Conservation (phyloP, 306 rosid genomes). For the Canavalia gladiata region DNA sequence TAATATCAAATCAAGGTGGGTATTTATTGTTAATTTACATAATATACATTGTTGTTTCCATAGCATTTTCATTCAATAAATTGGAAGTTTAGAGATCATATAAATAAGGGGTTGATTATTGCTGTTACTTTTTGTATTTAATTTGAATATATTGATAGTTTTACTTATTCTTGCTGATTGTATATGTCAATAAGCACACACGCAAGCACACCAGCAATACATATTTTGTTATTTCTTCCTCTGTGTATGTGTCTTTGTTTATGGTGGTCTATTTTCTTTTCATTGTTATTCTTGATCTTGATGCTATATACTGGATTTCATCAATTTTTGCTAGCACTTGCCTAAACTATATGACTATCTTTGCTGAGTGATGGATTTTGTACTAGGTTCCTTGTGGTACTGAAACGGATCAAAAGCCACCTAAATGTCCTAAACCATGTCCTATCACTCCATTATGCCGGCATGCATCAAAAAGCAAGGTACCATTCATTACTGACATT, state of each 20-base stretch:
- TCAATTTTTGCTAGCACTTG: slow-evolving; percentile 31
- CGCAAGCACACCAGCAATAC: neutral
- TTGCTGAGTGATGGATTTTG: slow-evolving; percentile 47
- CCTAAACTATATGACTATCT: slow-evolving; percentile 1
- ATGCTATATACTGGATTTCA: slow-evolving; percentile 32
- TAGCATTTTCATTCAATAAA: slow-evolving; percentile 2
- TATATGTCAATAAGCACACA: slow-evolving; percentile 18
- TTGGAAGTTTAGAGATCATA: slow-evolving; percentile 30
- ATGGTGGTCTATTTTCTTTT: slow-evolving; percentile 5
- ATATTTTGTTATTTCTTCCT: slow-evolving; percentile 32
- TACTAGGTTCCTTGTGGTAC: slow-evolving; percentile 96
- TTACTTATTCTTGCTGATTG: slow-evolving; percentile 28
- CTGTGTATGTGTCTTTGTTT: neutral
- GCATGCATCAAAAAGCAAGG: slow-evolving; percentile 80
- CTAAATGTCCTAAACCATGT: slow-evolving; percentile 82
- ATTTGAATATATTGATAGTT: slow-evolving; percentile 31
- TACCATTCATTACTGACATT: slow-evolving; percentile 47
- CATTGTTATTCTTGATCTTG: slow-evolving; percentile 33
- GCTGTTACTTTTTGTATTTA: slow-evolving; percentile 28
- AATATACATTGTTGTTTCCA: slow-evolving; percentile 30
- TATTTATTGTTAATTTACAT: neutral
- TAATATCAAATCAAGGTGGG: slow-evolving; percentile 17
- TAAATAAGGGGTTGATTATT: neutral
- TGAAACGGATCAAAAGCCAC: slow-evolving; percentile 94
- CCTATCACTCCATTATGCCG: slow-evolving; percentile 76